Percentiles rank a stretch among this genome's conserved stretches.
Conservation (phyloP, 805 yeast species). For the Candida rishiriensis region DNA sequence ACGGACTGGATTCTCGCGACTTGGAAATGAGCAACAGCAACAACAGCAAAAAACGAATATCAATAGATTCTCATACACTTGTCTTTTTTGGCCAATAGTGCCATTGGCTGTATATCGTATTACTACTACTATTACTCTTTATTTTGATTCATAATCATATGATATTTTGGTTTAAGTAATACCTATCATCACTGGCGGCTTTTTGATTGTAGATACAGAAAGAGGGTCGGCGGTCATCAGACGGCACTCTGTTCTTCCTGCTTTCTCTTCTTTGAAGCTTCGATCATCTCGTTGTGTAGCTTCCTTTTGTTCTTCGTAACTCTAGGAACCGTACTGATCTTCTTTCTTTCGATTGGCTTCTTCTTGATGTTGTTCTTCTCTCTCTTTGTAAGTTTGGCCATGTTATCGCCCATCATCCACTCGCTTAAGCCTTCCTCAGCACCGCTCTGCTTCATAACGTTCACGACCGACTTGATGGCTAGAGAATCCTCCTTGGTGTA, state of each 20-base stretch:
- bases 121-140: no score
- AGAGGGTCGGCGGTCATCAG: background rate
- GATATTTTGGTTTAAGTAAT: background rate
- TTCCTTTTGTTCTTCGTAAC: constrained; percentile 60
- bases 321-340: constrained; percentile 81
- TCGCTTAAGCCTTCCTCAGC: constrained; percentile 54
- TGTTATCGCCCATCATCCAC: constrained; percentile 73
- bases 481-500: constrained; percentile 85
- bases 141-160: no score
- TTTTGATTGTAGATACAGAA: background rate
- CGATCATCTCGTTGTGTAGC: constrained; percentile 66
- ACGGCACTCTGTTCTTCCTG: constrained; percentile 1
- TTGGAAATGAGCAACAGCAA: background rate
- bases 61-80: background rate
- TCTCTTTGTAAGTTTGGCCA: constrained; percentile 58
- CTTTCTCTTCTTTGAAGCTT: constrained; percentile 65
- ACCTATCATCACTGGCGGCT: background rate
- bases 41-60: no score
- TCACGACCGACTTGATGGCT: constrained; percentile 76
- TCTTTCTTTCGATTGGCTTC: constrained; percentile 57
- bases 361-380: constrained; percentile 59
- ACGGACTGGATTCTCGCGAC: background rate
- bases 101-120: no score
- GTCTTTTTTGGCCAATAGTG: background rate
- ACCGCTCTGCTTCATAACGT: constrained; percentile 95